Evolutionary conservation across 805 yeast species (phyloP).

Genomic region (Ogataea allantospora): DNA sequence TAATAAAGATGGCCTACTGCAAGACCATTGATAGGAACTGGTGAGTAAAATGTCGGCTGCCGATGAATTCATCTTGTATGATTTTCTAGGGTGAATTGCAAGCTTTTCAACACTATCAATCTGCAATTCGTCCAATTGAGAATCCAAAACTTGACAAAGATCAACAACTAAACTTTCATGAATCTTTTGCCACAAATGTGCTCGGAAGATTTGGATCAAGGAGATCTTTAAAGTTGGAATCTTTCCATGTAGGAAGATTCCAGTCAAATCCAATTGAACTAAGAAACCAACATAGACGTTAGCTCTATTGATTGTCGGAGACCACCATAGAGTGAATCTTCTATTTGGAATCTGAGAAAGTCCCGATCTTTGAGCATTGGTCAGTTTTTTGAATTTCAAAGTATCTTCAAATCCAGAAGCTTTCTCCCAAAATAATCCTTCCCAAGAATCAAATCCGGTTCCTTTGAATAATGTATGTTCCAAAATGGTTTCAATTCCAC

Average conservation of each 20-base stretch:
- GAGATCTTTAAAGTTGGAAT: slow-evolving; percentile 96
- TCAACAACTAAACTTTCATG: slow-evolving; percentile 95
- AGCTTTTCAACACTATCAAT: slow-evolving; percentile 86
- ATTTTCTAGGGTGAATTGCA: slow-evolving; percentile 94
- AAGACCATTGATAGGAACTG: slow-evolving; percentile 78
- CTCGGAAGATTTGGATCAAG: slow-evolving; percentile 91
- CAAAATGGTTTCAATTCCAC: slow-evolving; percentile 93
- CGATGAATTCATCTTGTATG: slow-evolving; percentile 95
- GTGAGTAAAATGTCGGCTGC: slow-evolving; percentile 84
- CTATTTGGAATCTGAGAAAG: slow-evolving; percentile 96
- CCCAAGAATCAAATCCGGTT: slow-evolving; percentile 98
- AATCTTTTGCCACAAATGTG: slow-evolving; percentile 98
- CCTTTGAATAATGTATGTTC: slow-evolving; percentile 95
- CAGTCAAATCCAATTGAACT: slow-evolving; percentile 94
- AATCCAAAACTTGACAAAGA: slow-evolving; percentile 86
- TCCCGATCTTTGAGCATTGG: slow-evolving; percentile 97
- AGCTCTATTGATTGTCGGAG: slow-evolving; percentile 97
- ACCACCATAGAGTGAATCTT: slow-evolving; percentile 98
- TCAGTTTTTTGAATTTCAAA: slow-evolving; percentile 87
- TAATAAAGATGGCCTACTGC: slow-evolving; percentile 75
- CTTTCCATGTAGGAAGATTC: slow-evolving; percentile 95
- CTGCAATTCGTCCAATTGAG: slow-evolving; percentile 77
- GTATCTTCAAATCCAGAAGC: slow-evolving; percentile 97
- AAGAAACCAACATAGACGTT: slow-evolving; percentile 96
- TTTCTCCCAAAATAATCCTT: slow-evolving; percentile 97